These are phyloP conservation scores for Kuraishia cidri DNA, from an alignment of 805 yeast species.

Conservation along the genomic window DNA sequence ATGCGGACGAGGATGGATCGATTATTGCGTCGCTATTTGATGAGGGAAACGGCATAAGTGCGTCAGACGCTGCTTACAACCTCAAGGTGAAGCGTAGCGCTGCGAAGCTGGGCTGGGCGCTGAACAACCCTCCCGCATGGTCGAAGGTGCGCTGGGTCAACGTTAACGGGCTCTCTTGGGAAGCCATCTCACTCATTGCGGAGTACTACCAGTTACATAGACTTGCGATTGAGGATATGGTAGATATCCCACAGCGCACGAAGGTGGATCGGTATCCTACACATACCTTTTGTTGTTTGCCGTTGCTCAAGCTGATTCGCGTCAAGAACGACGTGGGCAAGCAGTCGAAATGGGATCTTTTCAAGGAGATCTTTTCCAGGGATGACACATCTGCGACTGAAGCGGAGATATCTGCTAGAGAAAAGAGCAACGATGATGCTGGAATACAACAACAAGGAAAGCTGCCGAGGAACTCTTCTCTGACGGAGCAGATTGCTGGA, in stretches of 20 bases:
- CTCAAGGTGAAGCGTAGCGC: constrained; percentile 11
- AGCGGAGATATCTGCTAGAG: background rate
- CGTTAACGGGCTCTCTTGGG: constrained; percentile 56
- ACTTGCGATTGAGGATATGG: constrained; percentile 52
- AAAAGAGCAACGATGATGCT: background rate
- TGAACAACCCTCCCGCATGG: constrained; percentile 34
- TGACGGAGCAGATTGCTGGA: constrained; percentile 12
- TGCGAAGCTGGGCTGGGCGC: constrained; percentile 17
- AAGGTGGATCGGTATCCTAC: constrained; percentile 43
- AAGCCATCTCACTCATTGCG: constrained; percentile 39
- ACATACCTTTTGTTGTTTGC: constrained; percentile 46
- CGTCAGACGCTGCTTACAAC: constrained; percentile 5
- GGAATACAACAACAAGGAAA: too few relatives aligned
- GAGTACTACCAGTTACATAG: constrained; percentile 38
- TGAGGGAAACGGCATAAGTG: constrained; percentile 1
- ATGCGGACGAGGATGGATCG: constrained; percentile 7
- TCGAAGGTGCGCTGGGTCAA: constrained; percentile 46
- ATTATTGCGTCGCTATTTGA: constrained; percentile 4
- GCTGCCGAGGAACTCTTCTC: constrained; percentile 5
- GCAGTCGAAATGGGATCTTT: background rate
- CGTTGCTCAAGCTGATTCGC: constrained; percentile 36
- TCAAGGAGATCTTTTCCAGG: background rate
- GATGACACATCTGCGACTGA: constrained; percentile 1
- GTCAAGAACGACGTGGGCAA: constrained; percentile 7
- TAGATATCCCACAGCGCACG: constrained; percentile 54